Evolutionary conservation across 192 early-diverging fungal species (phyloP).

Genomic region (Entophlyctis luteolus): DNA sequence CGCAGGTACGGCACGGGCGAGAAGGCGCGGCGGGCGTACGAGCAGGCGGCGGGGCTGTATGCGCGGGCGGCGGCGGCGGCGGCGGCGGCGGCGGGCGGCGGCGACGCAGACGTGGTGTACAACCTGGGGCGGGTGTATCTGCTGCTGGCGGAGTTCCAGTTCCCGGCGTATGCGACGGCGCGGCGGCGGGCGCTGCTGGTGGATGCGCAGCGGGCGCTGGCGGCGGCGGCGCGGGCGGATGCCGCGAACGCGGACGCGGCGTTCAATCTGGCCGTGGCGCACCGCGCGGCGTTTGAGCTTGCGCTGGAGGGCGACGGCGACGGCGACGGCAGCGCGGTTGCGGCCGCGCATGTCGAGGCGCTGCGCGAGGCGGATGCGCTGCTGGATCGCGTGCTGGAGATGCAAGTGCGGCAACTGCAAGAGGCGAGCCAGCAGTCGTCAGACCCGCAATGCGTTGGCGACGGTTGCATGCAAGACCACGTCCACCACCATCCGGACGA

Average conservation of each 20-base stretch:
- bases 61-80: not conserved
- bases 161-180: slow-evolving; percentile 41
- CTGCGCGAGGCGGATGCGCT: slow-evolving; percentile 28
- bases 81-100: slow-evolving; percentile 38
- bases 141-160: slow-evolving; percentile 49
- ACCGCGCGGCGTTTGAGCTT: slow-evolving; percentile 49
- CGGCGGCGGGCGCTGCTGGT: slow-evolving; percentile 48
- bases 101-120: slow-evolving; percentile 42
- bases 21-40: slow-evolving; percentile 65
- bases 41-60: slow-evolving; percentile 50
- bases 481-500: not conserved
- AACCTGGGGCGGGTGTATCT: slow-evolving; percentile 58
- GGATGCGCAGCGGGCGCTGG: slow-evolving; percentile 51
- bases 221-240: slow-evolving; percentile 44
- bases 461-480: not conserved
- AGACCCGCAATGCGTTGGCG: not conserved
- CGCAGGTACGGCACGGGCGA: slow-evolving; percentile 53
- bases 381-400: slow-evolving; percentile 18
- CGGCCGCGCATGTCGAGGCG: slow-evolving; percentile 1
- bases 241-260: slow-evolving; percentile 58
- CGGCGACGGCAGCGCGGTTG: slow-evolving; percentile 29
- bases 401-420: slow-evolving; percentile 18
- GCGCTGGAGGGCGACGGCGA: slow-evolving; percentile 50
- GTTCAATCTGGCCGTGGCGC: slow-evolving; percentile 68
- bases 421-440: not conserved